phyloP scores from a whole-genome alignment of 1,284 basidiomycete genomes.

The Ceratorhiza oryzae-sativae region DNA sequence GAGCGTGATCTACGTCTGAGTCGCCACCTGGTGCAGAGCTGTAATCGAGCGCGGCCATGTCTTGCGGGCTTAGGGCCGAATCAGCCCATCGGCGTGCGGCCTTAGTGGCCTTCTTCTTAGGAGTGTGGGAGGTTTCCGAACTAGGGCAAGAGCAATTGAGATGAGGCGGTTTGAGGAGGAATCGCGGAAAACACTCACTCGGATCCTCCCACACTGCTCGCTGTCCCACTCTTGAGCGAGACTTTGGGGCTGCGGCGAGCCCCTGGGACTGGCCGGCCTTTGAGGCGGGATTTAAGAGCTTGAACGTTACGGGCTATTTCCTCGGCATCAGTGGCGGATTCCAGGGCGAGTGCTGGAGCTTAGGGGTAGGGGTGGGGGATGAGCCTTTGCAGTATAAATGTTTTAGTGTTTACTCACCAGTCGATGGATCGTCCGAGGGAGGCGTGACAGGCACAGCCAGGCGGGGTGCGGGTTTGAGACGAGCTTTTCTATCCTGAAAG shows the following conservation, averaged over 20 bases:
- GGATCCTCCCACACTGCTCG: constrained; percentile 66
- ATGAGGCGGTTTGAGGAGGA: constrained; percentile 46
- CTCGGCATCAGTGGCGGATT: constrained; percentile 75
- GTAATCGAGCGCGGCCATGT: constrained; percentile 92
- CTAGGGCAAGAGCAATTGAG: constrained; percentile 50
- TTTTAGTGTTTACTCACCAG: constrained; percentile 56
- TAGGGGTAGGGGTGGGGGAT: constrained; percentile 33
- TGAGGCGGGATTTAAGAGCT: constrained; percentile 82
- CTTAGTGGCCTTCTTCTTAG: constrained; percentile 73
- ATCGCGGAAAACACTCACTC: constrained; percentile 60
- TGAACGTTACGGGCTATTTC: constrained; percentile 93
- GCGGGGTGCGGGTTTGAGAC: constrained; percentile 57
- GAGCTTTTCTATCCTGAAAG: constrained; percentile 71
- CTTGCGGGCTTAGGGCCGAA: constrained; percentile 67
- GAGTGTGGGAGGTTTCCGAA: constrained; percentile 63
- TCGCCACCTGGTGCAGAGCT: constrained; percentile 58
- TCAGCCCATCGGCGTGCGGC: constrained; percentile 92
- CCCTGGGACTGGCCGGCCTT: constrained; percentile 63
- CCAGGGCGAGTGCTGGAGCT: constrained; percentile 66
- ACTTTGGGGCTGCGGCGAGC: constrained; percentile 60
- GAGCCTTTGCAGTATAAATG: too few relatives aligned
- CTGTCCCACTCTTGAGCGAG: constrained; percentile 52
- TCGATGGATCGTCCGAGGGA: constrained; percentile 66
- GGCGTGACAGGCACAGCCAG: constrained; percentile 55
- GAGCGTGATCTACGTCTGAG: constrained; percentile 51